Percentiles rank a stretch among this genome's conserved stretches.
Evolutionary conservation across 768 basidiomycete species (phyloP).

Genomic region (Cytidiella melzeri): DNA sequence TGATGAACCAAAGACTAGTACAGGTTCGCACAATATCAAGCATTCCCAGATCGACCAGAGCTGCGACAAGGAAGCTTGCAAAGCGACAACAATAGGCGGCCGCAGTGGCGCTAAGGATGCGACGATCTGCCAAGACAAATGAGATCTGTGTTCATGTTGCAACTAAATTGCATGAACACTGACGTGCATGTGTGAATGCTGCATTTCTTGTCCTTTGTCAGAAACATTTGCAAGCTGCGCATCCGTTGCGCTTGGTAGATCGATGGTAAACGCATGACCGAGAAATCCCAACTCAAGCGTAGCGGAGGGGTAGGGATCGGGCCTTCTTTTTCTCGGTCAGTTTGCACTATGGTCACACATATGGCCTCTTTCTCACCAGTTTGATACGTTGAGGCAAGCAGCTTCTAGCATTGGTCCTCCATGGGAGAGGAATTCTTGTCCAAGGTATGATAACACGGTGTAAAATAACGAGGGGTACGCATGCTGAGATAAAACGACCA

Average conservation of each 20-base stretch:
- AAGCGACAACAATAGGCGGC: conserved; percentile 52
- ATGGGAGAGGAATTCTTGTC: conserved; percentile 66
- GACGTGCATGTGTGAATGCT: conserved; percentile 9
- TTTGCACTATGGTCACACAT: too few species aligned
- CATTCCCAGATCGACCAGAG: conserved; percentile 94
- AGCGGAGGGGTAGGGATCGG: conserved; percentile 60
- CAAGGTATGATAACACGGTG: conserved; percentile 62
- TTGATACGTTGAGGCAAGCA: conserved; percentile 79
- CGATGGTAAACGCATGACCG: conserved; percentile 66
- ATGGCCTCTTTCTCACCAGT: too few species aligned
- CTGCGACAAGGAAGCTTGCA: conserved; percentile 59
- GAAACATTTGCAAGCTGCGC: conserved; percentile 49
- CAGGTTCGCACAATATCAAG: conserved; percentile 81
- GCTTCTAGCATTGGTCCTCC: conserved; percentile 79
- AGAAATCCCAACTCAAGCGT: conserved; percentile 79
- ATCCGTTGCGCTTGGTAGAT: conserved; percentile 62
- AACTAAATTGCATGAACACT: not conserved
- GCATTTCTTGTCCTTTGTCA: not conserved
- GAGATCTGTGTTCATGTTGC: not conserved
- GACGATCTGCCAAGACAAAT: conserved; percentile 53
- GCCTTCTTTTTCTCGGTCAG: conserved; percentile 56
- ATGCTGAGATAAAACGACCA: conserved; percentile 77
- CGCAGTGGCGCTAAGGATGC: conserved; percentile 56
- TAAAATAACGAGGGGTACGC: conserved; percentile 79
- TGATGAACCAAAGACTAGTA: conserved; percentile 74